phyloP scores from a whole-genome alignment of 306 rosid species.

The Fragaria nilgerrensis region DNA sequence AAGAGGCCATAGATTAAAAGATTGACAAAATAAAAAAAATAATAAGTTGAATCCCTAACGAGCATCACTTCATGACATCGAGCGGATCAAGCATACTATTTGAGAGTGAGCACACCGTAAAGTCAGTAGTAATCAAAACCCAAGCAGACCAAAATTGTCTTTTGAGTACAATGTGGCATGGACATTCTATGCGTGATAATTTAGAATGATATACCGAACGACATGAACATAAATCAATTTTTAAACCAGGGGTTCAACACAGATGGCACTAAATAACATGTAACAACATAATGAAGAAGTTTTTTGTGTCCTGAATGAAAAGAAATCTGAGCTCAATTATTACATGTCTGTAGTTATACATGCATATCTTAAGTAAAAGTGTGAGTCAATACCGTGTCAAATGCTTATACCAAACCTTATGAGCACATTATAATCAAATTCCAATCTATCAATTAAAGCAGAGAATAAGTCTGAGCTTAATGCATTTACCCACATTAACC shows the following conservation, averaged over 20 bases:
- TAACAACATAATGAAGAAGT: neutral
- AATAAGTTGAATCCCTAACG: too few relatives aligned
- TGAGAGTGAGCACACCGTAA: too few relatives aligned
- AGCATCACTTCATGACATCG: too few relatives aligned
- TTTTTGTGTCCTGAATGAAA: neutral
- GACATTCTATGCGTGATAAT: neutral
- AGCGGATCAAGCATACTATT: too few relatives aligned
- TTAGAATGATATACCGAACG: neutral
- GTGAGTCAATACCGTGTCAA: neutral
- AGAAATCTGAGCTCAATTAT: neutral
- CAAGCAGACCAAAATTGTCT: too few relatives aligned
- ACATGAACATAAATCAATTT: neutral
- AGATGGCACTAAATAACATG: neutral
- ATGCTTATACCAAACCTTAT: neutral
- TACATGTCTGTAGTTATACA: neutral
- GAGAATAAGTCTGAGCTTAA: neutral
- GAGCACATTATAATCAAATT: neutral
- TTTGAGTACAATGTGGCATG: neutral
- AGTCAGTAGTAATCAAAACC: too few relatives aligned
- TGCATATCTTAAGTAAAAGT: neutral
- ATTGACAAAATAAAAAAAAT: too few relatives aligned
- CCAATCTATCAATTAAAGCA: neutral
- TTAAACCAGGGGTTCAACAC: neutral
- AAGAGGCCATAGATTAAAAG: too few relatives aligned
- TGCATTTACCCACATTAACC: neutral